A percentile compares a stretch with the other conserved stretches of the same genome.
Conservation (phyloP, 352 stramenopile genomes). For the Phytophthora sp. region DNA sequence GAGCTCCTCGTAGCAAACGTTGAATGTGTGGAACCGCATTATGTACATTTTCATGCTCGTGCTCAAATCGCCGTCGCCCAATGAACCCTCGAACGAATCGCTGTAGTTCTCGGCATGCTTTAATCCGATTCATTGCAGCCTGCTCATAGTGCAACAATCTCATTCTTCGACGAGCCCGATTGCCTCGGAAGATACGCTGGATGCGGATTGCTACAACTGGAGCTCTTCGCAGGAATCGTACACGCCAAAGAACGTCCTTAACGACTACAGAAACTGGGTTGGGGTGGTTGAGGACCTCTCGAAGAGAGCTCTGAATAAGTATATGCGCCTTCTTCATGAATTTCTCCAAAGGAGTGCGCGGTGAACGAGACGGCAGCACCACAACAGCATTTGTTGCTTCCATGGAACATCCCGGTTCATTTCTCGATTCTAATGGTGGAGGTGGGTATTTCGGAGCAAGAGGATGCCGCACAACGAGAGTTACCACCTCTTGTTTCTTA, state of each 20-base stretch:
- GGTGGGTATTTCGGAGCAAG: slow-evolving; percentile 60
- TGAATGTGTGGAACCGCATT: slow-evolving; percentile 60
- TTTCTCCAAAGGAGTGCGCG: slow-evolving; percentile 11
- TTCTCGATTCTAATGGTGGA: slow-evolving; percentile 10
- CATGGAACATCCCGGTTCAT: slow-evolving; percentile 7
- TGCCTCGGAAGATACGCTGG: slow-evolving; percentile 73
- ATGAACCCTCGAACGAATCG: slow-evolving; percentile 63
- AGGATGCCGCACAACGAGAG: slow-evolving; percentile 40
- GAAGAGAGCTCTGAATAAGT: slow-evolving; percentile 3
- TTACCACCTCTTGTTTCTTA: slow-evolving; percentile 37
- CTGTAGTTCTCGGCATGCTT: slow-evolving; percentile 49
- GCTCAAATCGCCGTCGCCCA: slow-evolving; percentile 45
- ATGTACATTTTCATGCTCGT: slow-evolving; percentile 42
- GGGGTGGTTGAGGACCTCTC: slow-evolving; percentile 34
- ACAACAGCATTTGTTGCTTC: slow-evolving; percentile 27
- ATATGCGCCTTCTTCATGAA: slow-evolving; percentile 17
- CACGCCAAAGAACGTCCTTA: slow-evolving; percentile 63
- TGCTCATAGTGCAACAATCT: slow-evolving; percentile 44
- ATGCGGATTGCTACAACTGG: slow-evolving; percentile 62
- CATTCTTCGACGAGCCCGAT: slow-evolving; percentile 56
- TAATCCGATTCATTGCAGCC: slow-evolving; percentile 45
- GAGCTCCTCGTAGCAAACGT: slow-evolving; percentile 51
- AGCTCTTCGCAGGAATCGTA: slow-evolving; percentile 65
- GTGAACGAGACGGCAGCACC: slow-evolving; percentile 18
- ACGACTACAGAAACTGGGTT: slow-evolving; percentile 51